phyloP scores from a whole-genome alignment of 345 rosid species.

The Trapa bicornis region DNA sequence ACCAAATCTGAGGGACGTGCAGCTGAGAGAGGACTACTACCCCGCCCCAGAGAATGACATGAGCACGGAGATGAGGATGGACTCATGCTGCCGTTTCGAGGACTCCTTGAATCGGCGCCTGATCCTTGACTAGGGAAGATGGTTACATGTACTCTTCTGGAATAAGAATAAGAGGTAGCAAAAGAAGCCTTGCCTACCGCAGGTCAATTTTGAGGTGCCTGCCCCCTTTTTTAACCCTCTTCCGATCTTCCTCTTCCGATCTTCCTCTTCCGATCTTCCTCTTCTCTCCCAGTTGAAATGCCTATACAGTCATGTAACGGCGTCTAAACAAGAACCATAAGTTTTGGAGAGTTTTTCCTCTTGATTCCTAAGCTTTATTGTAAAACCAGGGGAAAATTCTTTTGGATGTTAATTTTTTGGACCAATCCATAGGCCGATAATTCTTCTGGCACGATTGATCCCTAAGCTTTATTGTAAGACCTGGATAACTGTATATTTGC shows the following conservation, averaged over 20 bases:
- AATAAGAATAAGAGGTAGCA: background rate
- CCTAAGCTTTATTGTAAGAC: too few relatives aligned
- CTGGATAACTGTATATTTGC: too few relatives aligned
- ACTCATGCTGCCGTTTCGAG: slow-evolving; percentile 77
- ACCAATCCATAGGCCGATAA: background rate
- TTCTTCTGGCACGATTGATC: too few relatives aligned
- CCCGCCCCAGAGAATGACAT: slow-evolving; percentile 90
- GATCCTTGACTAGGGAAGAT: slow-evolving; percentile 38
- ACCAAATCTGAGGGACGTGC: slow-evolving; percentile 63
- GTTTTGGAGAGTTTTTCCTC: background rate
- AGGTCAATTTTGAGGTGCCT: background rate
- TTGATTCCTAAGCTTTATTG: background rate
- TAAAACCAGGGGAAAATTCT: background rate
- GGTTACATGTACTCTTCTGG: background rate
- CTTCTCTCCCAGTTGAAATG: too few relatives aligned
- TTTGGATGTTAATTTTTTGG: background rate
- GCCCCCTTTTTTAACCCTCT: background rate
- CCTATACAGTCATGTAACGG: too few relatives aligned
- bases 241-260: too few relatives aligned
- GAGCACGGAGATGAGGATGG: slow-evolving; percentile 85
- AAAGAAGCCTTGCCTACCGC: background rate
- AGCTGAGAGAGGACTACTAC: slow-evolving; percentile 79
- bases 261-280: too few relatives aligned
- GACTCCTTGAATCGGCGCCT: slow-evolving; percentile 47
- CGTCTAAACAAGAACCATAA: too few relatives aligned